Evolutionary conservation across 116 monocot genomes (phyloP), one percentile per base, ranked within the genome.

Genomic region (Trichopus zeylanicus): DNA sequence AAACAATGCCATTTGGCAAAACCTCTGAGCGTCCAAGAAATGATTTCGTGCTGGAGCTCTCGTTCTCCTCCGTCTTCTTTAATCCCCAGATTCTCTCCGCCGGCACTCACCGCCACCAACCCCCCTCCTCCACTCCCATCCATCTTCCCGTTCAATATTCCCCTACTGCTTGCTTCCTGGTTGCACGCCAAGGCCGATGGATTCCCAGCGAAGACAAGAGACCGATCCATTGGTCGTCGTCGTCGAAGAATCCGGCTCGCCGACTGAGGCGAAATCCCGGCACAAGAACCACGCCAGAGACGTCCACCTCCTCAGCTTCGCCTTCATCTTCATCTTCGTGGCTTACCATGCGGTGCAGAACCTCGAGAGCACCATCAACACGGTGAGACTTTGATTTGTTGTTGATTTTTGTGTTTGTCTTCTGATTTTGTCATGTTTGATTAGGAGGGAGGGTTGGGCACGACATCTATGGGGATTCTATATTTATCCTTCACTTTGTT

Each of bases 401-500:
- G 26, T 46, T 22, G 9, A 13, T 65, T 60, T n/a, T n/a, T 26
- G 15, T 46, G 38, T 48, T 15, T 4, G 18, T 34, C 49, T 19
- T 59, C 5, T 22, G 24, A n/a, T 6, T n/a, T 31, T 48, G 31
- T 49, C 24, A 51, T 53, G 26, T 32, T 53, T 16, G 6, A 18
- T 33, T 55, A 98, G 98, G 83, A 85, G 52, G 71, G 70, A 48
- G 72, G 83, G 28, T 46, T 98, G 60, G 98, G 98, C 6, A 76
- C 77, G 30, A 87, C 59, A 2, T 98, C 98, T n/a, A 33, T 98
- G 61, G 92, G 88, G 48, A 80, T 91, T 29, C 53, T 98, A 21
- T 98, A 99, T 73, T 46, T 74, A 16, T 88, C 88, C 0, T 99
- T 92, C 60, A 99, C 88, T 23, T 10, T 92, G 18, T 99, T 92